Conservation (phyloP, 1,284 basidiomycete genomes). For the Phellopilus nigrolimitatus region DNA sequence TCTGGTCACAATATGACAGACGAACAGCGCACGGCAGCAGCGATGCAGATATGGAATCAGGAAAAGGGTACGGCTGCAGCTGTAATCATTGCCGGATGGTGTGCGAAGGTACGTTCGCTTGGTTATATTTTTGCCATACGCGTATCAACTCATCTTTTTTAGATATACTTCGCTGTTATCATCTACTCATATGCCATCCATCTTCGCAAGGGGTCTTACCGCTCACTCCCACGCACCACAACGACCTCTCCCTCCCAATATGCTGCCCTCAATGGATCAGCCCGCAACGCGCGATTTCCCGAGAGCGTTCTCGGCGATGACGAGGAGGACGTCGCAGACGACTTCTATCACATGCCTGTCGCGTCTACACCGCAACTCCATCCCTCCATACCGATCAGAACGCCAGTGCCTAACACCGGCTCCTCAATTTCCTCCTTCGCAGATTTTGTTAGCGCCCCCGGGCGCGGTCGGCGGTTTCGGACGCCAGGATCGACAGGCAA, state of each 20-base stretch:
- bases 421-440: constrained; percentile 44
- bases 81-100: constrained; percentile 81
- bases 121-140: background rate
- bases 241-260: constrained; percentile 27
- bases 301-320: constrained; percentile 39
- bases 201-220: constrained; percentile 88
- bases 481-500: background rate
- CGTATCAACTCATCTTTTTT: background rate
- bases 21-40: constrained; percentile 62
- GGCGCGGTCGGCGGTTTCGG: constrained; percentile 18
- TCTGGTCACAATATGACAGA: constrained; percentile 51
- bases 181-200: constrained; percentile 95
- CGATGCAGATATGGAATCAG: constrained; percentile 81
- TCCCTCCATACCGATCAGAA: constrained; percentile 14
- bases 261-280: constrained; percentile 34
- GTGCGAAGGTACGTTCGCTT: constrained; percentile 69
- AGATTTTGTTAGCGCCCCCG: constrained; percentile 55
- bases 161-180: constrained; percentile 91
- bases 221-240: constrained; percentile 61
- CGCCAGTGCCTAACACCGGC: constrained; percentile 26
- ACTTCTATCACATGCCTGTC: constrained; percentile 60
- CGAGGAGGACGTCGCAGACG: constrained; percentile 51
- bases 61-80: constrained; percentile 81
- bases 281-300: constrained; percentile 35
- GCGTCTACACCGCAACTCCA: constrained; percentile 32